Evolutionary conservation across 1,284 basidiomycete genomes (phyloP).

Genomic region (Neotropicomus parvogracilis): DNA sequence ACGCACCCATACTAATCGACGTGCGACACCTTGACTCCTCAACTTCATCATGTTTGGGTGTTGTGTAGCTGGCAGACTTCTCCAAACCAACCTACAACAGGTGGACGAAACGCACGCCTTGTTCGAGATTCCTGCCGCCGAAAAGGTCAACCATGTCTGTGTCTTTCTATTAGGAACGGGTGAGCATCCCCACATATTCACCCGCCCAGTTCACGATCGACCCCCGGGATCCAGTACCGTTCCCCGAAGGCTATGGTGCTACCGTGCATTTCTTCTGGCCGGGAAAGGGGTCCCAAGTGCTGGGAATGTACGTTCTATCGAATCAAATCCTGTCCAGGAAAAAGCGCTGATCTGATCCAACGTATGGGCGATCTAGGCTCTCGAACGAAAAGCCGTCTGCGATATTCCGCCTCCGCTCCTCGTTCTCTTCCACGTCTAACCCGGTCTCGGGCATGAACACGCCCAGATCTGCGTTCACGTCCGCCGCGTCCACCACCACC

Average conservation of each 20-base stretch:
- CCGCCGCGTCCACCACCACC: constrained; percentile 34
- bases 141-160: constrained; percentile 83
- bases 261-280: constrained; percentile 91
- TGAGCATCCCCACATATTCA: constrained; percentile 27
- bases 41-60: constrained; percentile 61
- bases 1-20: neutral
- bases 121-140: constrained; percentile 75
- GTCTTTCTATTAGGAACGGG: constrained; percentile 85
- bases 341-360: neutral
- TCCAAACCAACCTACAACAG: constrained; percentile 74
- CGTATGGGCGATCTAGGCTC: constrained; percentile 64
- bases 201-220: neutral
- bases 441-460: constrained; percentile 44
- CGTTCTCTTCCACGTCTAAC: constrained; percentile 50
- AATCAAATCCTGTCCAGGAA: neutral
- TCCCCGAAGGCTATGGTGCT: constrained; percentile 86
- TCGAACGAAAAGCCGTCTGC: constrained; percentile 91
- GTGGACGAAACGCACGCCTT: constrained; percentile 83
- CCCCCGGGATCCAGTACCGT: constrained; percentile 52
- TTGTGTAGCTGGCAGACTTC: constrained; percentile 68
- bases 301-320: constrained; percentile 69
- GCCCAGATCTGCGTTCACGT: constrained; percentile 54
- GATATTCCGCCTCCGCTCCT: constrained; percentile 81
- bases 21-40: too few relatives aligned
- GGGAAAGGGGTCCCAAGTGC: constrained; percentile 80